Percentiles rank a stretch among this genome's conserved stretches.
Conservation (phyloP, 441 rosid species). For the Macaranga tanarius region DNA sequence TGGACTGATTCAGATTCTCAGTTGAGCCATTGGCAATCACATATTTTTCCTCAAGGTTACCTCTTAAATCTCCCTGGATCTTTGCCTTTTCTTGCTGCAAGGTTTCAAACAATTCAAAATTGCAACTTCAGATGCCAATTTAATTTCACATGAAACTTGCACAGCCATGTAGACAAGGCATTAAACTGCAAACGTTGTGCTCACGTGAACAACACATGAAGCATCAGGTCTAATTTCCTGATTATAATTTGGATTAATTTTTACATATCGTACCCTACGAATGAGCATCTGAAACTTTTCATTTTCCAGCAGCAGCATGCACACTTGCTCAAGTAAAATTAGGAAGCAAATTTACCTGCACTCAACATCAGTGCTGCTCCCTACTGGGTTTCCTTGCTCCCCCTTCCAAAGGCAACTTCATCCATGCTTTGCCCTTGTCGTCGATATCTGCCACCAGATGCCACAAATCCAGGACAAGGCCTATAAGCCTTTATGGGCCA, state of each 20-base stretch:
- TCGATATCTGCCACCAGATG: slow-evolving; percentile 77
- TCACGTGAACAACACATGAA: not conserved
- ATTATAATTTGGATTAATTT: no score
- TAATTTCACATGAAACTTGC: not conserved
- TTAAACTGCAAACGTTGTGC: not conserved
- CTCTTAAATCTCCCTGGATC: slow-evolving; percentile 35
- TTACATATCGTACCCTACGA: no score
- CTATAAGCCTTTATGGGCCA: slow-evolving; percentile 96
- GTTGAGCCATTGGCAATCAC: not conserved
- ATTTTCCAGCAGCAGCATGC: no score
- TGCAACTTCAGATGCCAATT: not conserved
- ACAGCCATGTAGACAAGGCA: not conserved
- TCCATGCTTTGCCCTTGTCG: slow-evolving; percentile 90
- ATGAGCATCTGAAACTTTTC: no score
- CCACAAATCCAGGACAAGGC: slow-evolving; percentile 78
- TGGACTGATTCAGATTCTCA: not conserved
- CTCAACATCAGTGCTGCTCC: slow-evolving; percentile 22
- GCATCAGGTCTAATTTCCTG: not conserved
- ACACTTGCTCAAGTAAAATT: no score
- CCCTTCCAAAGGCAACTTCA: slow-evolving; percentile 69
- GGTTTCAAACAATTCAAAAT: not conserved
- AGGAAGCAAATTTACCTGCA: slow-evolving; percentile 28
- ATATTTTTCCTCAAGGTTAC: slow-evolving; percentile 10
- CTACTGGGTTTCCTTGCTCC: slow-evolving; percentile 21
- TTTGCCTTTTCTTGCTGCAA: slow-evolving; percentile 41